Percentiles rank a stretch among this genome's conserved stretches.
phyloP scores from a whole-genome alignment of 2,329 filamentous ascomycete genomes.

The Cytospora chrysosperma region DNA sequence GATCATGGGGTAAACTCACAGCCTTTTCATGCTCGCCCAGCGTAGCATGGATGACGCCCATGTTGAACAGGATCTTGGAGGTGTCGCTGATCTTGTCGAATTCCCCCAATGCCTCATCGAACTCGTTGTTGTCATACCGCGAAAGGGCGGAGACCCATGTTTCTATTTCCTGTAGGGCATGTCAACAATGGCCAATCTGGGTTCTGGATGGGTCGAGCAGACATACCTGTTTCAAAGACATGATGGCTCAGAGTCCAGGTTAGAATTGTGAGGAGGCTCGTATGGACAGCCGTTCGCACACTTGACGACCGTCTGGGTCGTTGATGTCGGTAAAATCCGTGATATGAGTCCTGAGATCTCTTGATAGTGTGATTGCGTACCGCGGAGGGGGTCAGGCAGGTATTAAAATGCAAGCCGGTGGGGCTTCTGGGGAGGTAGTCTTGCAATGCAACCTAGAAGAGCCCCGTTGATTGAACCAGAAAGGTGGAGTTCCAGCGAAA shows the following conservation, averaged over 20 bases:
- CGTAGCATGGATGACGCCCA: conserved; percentile 95
- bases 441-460: background rate
- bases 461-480: conserved; percentile 3
- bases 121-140: conserved; percentile 96
- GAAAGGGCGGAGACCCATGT: conserved; percentile 91
- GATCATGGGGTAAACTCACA: conserved; percentile 53
- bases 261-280: background rate
- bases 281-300: conserved; percentile 15
- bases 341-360: background rate
- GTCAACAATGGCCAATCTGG: conserved; percentile 7
- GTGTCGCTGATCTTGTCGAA: conserved; percentile 91
- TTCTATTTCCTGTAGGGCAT: conserved; percentile 79
- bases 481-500: conserved; percentile 7
- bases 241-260: conserved; percentile 25
- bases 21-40: conserved; percentile 94
- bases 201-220: too few relatives aligned
- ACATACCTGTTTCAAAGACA: conserved; percentile 44
- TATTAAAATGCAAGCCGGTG: conserved; percentile 14
- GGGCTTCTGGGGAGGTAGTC: conserved; percentile 7
- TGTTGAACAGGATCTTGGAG: conserved; percentile 98
- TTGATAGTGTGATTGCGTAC: conserved; percentile 5
- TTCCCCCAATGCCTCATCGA: conserved; percentile 79
- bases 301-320: conserved; percentile 17
- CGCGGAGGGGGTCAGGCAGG: conserved; percentile 9
- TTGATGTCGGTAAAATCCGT: conserved; percentile 3